phyloP scores from a whole-genome alignment of 805 yeast species.

The Barnettozyma sucrosica region DNA sequence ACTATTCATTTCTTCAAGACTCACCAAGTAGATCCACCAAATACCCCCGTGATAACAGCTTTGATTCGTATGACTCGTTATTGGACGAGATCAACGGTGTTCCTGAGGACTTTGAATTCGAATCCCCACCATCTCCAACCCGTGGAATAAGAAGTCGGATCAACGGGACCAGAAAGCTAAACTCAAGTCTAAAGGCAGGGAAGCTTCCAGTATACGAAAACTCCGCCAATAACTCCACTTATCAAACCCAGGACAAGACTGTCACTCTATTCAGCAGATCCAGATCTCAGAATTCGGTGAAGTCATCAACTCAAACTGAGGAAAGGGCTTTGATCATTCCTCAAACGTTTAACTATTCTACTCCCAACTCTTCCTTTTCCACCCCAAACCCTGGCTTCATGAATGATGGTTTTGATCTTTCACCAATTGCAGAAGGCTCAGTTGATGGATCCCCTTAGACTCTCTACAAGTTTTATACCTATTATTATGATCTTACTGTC shows the following conservation, averaged over 20 bases:
- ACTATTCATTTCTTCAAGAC: constrained; percentile 1
- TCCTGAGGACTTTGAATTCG: constrained; percentile 38
- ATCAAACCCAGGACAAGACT: constrained; percentile 33
- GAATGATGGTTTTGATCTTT: constrained; percentile 20
- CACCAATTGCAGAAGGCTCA: constrained; percentile 26
- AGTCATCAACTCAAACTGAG: neutral
- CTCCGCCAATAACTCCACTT: constrained; percentile 29
- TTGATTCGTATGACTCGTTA: constrained; percentile 33
- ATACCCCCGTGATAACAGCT: constrained; percentile 5
- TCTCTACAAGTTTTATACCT: neutral
- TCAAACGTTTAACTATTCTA: constrained; percentile 12
- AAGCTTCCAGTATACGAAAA: constrained; percentile 25
- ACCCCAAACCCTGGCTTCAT: constrained; percentile 20
- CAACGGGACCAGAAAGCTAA: constrained; percentile 13
- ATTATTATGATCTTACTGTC: neutral
- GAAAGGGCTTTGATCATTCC: neutral
- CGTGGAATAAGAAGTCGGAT: neutral
- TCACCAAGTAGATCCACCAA: neutral
- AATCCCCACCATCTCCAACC: constrained; percentile 2
- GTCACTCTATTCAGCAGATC: constrained; percentile 32
- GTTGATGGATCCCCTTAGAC: constrained; percentile 19
- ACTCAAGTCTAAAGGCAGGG: constrained; percentile 11
- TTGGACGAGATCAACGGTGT: constrained; percentile 46
- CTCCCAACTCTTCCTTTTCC: constrained; percentile 21
- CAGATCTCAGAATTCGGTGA: constrained; percentile 3